These are phyloP conservation scores for Gaeumannomyces sp. DNA, from an alignment of 2,329 filamentous ascomycete genomes.

Conservation along the genomic window DNA sequence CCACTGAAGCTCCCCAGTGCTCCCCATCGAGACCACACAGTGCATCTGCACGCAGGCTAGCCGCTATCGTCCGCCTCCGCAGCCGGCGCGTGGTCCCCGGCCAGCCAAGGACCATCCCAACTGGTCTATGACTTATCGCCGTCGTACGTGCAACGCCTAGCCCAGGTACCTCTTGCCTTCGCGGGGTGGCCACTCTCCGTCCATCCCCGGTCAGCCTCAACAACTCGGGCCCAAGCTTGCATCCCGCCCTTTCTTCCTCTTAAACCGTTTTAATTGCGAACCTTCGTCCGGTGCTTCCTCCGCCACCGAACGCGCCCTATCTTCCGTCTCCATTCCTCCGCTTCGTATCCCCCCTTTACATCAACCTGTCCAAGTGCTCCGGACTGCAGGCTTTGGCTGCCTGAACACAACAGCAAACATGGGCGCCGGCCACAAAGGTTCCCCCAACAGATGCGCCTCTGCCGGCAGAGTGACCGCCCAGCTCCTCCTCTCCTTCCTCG, in stretches of 20 bases:
- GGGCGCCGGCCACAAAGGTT: conserved; percentile 18
- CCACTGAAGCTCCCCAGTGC: background rate
- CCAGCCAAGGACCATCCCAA: background rate
- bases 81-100: background rate
- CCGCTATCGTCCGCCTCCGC: background rate
- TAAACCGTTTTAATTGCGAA: background rate
- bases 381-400: background rate
- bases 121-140: conserved; percentile 1
- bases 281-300: background rate
- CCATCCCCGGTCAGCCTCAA: background rate
- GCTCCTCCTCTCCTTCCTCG: conserved; percentile 61
- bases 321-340: background rate
- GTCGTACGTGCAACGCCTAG: background rate
- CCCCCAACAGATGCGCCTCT: conserved; percentile 41
- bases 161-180: background rate
- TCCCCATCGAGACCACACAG: background rate
- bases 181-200: background rate
- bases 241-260: background rate
- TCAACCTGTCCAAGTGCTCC: background rate
- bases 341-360: background rate
- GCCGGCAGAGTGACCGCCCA: conserved; percentile 57
- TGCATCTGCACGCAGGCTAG: background rate
- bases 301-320: background rate
- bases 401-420: conserved; percentile 16
- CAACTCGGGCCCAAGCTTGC: background rate